Percentiles rank a stretch among this genome's conserved stretches.
phyloP scores from a whole-genome alignment of 768 basidiomycete genomes.

The Fistulinella prunicolor region DNA sequence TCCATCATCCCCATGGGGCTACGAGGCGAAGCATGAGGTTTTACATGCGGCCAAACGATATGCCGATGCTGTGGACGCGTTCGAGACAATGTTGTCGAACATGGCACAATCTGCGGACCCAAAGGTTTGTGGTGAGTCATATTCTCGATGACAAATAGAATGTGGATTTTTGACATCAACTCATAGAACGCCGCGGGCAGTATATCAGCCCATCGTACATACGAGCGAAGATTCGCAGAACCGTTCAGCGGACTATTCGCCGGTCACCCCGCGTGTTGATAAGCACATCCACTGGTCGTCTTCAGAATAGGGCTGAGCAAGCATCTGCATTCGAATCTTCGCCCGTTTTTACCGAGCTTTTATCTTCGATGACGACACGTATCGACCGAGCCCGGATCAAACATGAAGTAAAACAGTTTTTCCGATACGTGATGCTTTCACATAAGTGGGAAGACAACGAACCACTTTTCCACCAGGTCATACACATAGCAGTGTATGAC shows the following conservation, averaged over 20 bases:
- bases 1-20: neutral
- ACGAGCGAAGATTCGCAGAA: too few relatives aligned
- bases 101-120: neutral
- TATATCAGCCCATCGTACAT: too few relatives aligned
- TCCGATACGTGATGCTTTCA: constrained; percentile 4
- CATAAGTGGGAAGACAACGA: too few relatives aligned
- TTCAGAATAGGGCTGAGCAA: too few relatives aligned
- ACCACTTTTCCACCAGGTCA: neutral
- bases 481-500: neutral
- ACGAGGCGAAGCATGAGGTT: neutral
- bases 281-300: too few relatives aligned
- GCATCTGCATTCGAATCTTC: too few relatives aligned
- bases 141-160: too few relatives aligned
- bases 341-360: too few relatives aligned
- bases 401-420: neutral
- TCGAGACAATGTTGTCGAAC: neutral
- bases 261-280: too few relatives aligned
- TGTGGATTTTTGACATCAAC: too few relatives aligned
- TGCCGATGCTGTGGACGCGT: neutral
- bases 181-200: too few relatives aligned
- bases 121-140: neutral
- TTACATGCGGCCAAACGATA: neutral
- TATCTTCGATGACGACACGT: neutral
- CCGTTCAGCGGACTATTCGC: too few relatives aligned
- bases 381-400: neutral